Conservation (phyloP, 2,329 filamentous ascomycete species). For the Colletotrichum abscissum region DNA sequence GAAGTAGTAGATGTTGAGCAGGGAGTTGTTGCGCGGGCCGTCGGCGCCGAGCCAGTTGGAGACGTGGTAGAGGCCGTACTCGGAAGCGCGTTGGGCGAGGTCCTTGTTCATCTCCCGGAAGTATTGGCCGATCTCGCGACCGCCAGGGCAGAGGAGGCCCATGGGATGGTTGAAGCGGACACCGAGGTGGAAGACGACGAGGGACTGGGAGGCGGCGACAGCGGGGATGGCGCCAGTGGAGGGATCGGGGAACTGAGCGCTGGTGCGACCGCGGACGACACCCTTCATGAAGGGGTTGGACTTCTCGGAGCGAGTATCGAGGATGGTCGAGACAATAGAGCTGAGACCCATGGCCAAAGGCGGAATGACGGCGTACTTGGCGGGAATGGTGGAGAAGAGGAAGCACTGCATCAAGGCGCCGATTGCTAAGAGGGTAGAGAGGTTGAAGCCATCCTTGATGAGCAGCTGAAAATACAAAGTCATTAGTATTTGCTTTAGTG, state of each 20-base stretch:
- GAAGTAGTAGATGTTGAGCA: constrained; percentile 62
- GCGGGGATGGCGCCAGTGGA: constrained; percentile 41
- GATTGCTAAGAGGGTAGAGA: constrained; percentile 45
- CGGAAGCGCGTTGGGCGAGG: constrained; percentile 49
- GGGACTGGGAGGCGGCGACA: constrained; percentile 40
- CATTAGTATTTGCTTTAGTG: neutral
- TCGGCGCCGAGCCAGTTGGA: constrained; percentile 54
- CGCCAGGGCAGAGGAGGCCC: constrained; percentile 58
- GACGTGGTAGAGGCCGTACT: constrained; percentile 59
- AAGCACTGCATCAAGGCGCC: constrained; percentile 49
- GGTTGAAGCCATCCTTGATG: constrained; percentile 48
- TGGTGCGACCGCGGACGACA: constrained; percentile 47
- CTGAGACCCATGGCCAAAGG: constrained; percentile 43
- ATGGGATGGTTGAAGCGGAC: constrained; percentile 60
- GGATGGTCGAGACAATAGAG: constrained; percentile 44
- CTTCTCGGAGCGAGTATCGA: constrained; percentile 38
- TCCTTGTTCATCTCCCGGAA: constrained; percentile 52
- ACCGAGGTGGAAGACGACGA: constrained; percentile 59
- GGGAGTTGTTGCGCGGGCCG: constrained; percentile 51
- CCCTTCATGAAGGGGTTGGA: constrained; percentile 39
- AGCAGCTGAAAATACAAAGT: neutral
- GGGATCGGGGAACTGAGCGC: constrained; percentile 46
- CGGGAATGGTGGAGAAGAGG: constrained; percentile 47
- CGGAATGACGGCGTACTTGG: constrained; percentile 49
- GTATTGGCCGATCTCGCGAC: constrained; percentile 48